Conservation (phyloP, 2,329 filamentous ascomycete species). For the Venturia nashicola region DNA sequence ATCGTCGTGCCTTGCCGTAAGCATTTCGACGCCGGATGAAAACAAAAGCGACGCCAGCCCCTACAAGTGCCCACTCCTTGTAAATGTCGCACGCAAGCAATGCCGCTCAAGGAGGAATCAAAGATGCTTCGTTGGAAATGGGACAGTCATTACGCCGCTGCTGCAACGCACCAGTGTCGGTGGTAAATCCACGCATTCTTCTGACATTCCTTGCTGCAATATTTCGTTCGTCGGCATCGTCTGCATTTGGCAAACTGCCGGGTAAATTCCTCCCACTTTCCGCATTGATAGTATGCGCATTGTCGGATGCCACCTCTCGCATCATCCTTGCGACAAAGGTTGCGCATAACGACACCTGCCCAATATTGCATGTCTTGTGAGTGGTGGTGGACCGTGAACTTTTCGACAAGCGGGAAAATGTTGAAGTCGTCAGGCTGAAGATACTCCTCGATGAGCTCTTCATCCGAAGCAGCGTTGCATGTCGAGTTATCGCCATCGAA, state of each 20-base stretch:
- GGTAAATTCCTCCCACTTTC: constrained; percentile 95
- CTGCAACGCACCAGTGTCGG: constrained; percentile 89
- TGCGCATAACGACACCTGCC: constrained; percentile 98
- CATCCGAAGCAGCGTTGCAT: constrained; percentile 29
- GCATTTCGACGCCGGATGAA: neutral
- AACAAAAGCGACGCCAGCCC: neutral
- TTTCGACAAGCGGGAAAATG: constrained; percentile 95
- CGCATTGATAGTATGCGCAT: constrained; percentile 95
- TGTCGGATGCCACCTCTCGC: constrained; percentile 87
- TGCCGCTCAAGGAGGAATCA: neutral
- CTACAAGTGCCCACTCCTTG: neutral
- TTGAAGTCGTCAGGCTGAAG: constrained; percentile 90
- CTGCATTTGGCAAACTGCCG: constrained; percentile 97
- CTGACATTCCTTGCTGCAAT: constrained; percentile 99
- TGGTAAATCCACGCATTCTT: constrained; percentile 98
- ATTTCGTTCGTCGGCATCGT: constrained; percentile 90
- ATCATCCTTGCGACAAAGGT: constrained; percentile 96
- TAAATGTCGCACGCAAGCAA: neutral
- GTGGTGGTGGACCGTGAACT: constrained; percentile 92
- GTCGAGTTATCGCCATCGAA: constrained; percentile 48
- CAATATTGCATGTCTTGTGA: constrained; percentile 98
- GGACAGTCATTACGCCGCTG: constrained; percentile 19
- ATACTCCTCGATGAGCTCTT: constrained; percentile 74
- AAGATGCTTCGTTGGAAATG: neutral
- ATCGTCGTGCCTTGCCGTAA: neutral